A percentile compares a stretch with the other conserved stretches of the same genome.
Conservation (phyloP, 208 protist genomes). For the Vickermania spadyakhi region DNA sequence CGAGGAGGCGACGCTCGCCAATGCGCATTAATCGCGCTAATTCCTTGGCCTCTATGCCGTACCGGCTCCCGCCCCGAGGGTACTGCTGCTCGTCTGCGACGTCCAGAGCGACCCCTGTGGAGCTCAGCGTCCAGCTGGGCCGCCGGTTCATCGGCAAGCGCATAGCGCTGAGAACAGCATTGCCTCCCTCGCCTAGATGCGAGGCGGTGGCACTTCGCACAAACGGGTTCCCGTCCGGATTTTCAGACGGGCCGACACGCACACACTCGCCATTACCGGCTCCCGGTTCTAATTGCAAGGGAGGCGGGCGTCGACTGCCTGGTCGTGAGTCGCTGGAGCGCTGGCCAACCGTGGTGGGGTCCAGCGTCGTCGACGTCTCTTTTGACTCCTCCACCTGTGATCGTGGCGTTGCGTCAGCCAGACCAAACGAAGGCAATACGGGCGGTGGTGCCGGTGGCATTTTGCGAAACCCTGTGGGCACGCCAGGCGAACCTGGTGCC, state of each 20-base stretch:
- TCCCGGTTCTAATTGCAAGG: too few species aligned
- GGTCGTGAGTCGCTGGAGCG: not conserved
- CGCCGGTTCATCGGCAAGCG: not conserved
- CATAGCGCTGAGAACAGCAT: too few species aligned
- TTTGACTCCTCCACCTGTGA: not conserved
- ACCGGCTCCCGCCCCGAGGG: not conserved
- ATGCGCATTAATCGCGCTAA: not conserved
- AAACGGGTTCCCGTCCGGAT: not conserved
- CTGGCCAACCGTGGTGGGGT: not conserved
- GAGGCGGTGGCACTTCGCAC: not conserved
- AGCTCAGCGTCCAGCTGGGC: not conserved
- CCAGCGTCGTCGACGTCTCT: not conserved
- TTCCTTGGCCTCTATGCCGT: not conserved
- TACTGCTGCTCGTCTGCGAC: not conserved
- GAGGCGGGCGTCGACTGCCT: not conserved
- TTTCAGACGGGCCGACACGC: not conserved
- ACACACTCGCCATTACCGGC: too few species aligned
- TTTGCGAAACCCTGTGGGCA: not conserved
- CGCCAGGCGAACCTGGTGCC: not conserved
- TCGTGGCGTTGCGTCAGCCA: not conserved
- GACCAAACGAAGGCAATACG: not conserved
- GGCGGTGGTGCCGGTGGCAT: not conserved
- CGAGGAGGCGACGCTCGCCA: not conserved
- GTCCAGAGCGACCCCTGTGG: not conserved
- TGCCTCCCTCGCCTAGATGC: not conserved